Base-by-base conservation (phyloP, 805 yeast species). In the Zygotorulaspora danielsina region DNA sequence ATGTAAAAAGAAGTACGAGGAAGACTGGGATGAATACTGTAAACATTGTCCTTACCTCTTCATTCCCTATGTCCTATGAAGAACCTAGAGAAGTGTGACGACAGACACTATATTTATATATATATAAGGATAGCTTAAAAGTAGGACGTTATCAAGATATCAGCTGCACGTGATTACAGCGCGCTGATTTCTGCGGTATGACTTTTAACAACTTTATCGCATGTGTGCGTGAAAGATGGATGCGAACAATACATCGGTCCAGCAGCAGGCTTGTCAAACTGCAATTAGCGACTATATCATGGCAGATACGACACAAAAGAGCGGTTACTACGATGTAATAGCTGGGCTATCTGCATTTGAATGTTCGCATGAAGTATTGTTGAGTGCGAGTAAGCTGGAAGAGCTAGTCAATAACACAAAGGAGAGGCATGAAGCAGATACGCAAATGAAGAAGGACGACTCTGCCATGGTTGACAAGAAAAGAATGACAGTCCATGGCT, bases 1-100 rank as follows among this genome's bases (percentile, higher is more conserved):
- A 64, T 87, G 97, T 66, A 75, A 72, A 51, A 72, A 68, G 61
- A 93, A 93, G 70, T 93, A 93, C 57, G 97, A 97, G 32, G 82
- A 77, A 30, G 98, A 93, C 66, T 93, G 97, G 97, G 83, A 76
- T 46, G 76, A 76, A 59, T 93, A 89, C 67, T 71, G 78, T 54
- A 77, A 84, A 55, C 83, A 80, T 42, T 90, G 97, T 63, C 97
- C 97, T 20, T 93, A 85, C 66, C 61, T 86, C 58, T 88, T 86
- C 66, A 84, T 93, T 61, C 98, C 98, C 31, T 86, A 79, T 52
- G 79, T 89, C 31, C 83, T 73, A 57, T 87, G 70, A 57, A 34
- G 15, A 7, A n/a, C 4, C 8, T 5, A 5, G 11, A 24, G 27
- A 13, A 24, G 4, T 4, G 27, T 7, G 12, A 24, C 12, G 13